phyloP scores from a whole-genome alignment of 805 yeast species.

The Kodamaea laetipori region DNA sequence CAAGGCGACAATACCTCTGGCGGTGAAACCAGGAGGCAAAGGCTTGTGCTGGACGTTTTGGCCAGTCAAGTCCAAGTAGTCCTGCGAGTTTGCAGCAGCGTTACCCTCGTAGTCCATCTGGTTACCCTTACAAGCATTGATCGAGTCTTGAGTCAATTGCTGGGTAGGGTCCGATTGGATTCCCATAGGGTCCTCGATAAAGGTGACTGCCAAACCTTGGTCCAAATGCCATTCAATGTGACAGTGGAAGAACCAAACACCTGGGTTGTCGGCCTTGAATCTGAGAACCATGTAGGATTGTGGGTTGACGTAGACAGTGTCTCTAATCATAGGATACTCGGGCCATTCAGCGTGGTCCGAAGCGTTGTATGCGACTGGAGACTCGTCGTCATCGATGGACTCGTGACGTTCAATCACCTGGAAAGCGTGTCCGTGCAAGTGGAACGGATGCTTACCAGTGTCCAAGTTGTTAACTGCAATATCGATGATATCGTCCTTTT shows the following conservation, averaged over 20 bases:
- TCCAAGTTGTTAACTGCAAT: constrained; percentile 83
- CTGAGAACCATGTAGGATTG: constrained; percentile 84
- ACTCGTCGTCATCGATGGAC: constrained; percentile 53
- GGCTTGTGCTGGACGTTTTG: constrained; percentile 65
- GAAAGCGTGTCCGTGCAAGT: constrained; percentile 91
- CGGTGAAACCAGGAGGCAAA: constrained; percentile 90
- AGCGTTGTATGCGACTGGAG: constrained; percentile 60
- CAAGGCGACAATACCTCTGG: constrained; percentile 91
- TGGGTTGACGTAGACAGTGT: constrained; percentile 74
- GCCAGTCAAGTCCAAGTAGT: constrained; percentile 70
- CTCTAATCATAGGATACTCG: constrained; percentile 81
- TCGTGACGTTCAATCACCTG: constrained; percentile 77
- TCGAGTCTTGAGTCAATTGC: constrained; percentile 62
- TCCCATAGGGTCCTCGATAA: constrained; percentile 81
- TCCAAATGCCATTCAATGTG: constrained; percentile 98
- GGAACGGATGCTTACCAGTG: constrained; percentile 97
- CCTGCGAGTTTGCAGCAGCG: constrained; percentile 79
- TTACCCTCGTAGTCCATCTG: constrained; percentile 67
- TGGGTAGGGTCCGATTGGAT: constrained; percentile 56
- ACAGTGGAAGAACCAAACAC: constrained; percentile 99
- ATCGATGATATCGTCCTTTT: constrained; percentile 69
- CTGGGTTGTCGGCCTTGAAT: constrained; percentile 92
- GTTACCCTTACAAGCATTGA: constrained; percentile 57
- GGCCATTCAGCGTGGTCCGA: constrained; percentile 52
- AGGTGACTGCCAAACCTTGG: constrained; percentile 83